Base-by-base conservation (phyloP, 495 filamentous ascomycete species). In the Hyaloscypha hepaticicola region DNA sequence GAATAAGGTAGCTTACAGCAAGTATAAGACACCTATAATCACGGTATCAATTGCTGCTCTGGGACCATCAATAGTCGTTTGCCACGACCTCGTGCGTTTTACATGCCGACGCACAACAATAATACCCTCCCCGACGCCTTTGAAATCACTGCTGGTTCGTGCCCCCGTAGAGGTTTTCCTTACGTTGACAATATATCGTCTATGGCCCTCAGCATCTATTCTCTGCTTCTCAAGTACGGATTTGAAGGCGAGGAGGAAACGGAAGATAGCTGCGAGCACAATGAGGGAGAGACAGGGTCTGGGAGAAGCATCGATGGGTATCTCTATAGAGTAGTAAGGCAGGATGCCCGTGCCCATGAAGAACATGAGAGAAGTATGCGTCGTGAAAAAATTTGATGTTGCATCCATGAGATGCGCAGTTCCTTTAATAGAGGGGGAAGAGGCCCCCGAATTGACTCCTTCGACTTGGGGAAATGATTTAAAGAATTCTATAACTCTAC, bases 211-310 rank as follows among this genome's bases (percentile, higher is more conserved):
- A 21, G 34, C 5, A 58, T 58, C 56, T 9, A 58, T 21, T 41
- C 22, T 5, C 5, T 34, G 56, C 9, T 58, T 58, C 28, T 58
- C 56, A 38, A 58, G 56, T 11, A 58, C 5, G 27, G 56, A 58
- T 41, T 58, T 58, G 56, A 58, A 28, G 31, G 5, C 12, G 27
- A 41, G 16, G 11, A 58, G 56, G 56, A 58, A 21, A 34, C 56
- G 56, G 56, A 58, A 58, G 31, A 58, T 22, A 58, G 56, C 56
- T 27, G 56, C 56, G 22, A 58, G 56, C 26, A 58, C 34, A 58
- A 58, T 58, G 8, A 58, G 26, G 22, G 31, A 41, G 56, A 58
- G 9, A 21, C 56, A 58, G 56, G 22, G 33, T 4, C 56, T 27
- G 34, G 21, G 27, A 58, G 26, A 58, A 4, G 56, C 56, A 58